These are phyloP conservation scores for Candida mattraensis DNA, from an alignment of 805 yeast species.

Conservation along the genomic window DNA sequence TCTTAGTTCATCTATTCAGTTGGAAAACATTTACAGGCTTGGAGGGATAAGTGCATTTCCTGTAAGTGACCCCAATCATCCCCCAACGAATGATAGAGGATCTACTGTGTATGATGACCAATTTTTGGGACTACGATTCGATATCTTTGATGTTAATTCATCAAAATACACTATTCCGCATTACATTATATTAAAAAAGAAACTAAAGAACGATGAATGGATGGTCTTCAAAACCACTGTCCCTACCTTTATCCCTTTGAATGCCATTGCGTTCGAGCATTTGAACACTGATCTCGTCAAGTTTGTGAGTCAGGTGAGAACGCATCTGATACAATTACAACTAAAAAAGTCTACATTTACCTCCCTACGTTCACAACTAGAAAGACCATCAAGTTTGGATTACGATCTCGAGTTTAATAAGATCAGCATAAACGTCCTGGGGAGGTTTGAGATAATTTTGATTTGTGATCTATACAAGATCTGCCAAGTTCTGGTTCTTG, in stretches of 20 bases:
- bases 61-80: constrained; percentile 39
- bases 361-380: constrained; percentile 14
- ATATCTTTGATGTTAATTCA: constrained; percentile 34
- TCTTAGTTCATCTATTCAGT: constrained; percentile 35
- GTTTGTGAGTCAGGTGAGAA: constrained; percentile 29
- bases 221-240: constrained; percentile 35
- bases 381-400: constrained; percentile 18
- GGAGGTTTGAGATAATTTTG: constrained; percentile 22
- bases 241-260: constrained; percentile 33
- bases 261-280: constrained; percentile 24
- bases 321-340: constrained; percentile 27
- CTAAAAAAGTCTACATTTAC: constrained; percentile 18
- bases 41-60: constrained; percentile 55
- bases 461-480: constrained; percentile 23
- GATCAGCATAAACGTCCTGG: constrained; percentile 22
- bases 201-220: constrained; percentile 31
- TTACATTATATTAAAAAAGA: constrained; percentile 42
- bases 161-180: constrained; percentile 41
- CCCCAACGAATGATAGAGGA: no score
- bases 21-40: constrained; percentile 48
- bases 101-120: constrained; percentile 22
- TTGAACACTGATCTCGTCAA: constrained; percentile 25
- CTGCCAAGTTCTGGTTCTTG: constrained; percentile 19
- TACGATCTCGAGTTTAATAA: constrained; percentile 31
- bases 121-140: constrained; percentile 52